These are phyloP conservation scores for Candida sanyaensis DNA, from an alignment of 1,139 yeast species.

Conservation along the genomic window DNA sequence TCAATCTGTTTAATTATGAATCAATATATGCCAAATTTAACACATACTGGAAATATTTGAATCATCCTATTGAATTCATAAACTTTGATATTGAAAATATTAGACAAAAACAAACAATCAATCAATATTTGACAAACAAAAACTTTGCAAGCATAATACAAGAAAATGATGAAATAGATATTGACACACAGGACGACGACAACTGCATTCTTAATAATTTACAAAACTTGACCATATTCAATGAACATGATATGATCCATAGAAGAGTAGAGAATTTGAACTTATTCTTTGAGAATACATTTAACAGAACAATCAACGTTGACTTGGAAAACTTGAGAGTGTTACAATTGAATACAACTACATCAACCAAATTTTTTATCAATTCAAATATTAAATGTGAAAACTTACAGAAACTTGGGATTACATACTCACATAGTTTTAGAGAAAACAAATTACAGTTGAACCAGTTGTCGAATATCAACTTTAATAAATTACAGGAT, in stretches of 20 bases:
- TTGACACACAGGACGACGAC: background rate
- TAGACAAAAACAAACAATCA: constrained; percentile 13
- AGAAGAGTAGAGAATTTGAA: constrained; percentile 13
- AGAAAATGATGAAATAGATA: constrained; percentile 14
- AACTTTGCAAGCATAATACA: constrained; percentile 10
- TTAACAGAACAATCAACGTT: background rate
- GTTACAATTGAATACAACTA: constrained; percentile 15
- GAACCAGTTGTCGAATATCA: constrained; percentile 6
- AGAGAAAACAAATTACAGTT: constrained; percentile 9
- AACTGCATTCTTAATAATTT: constrained; percentile 10
- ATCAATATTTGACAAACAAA: constrained; percentile 12
- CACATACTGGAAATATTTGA: constrained; percentile 9
- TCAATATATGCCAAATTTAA: constrained; percentile 11
- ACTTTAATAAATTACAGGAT: constrained; percentile 11
- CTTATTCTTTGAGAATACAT: constrained; percentile 13
- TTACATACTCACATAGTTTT: constrained; percentile 15
- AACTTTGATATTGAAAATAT: constrained; percentile 16
- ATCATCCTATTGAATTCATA: constrained; percentile 15
- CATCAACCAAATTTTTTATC: constrained; percentile 13
- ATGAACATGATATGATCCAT: background rate
- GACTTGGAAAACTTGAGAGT: constrained; percentile 6
- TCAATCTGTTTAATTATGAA: constrained; percentile 12
- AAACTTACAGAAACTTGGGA: constrained; percentile 12
- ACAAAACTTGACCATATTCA: constrained; percentile 15
- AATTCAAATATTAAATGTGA: constrained; percentile 8